phyloP scores from a whole-genome alignment of 441 rosid genomes.

The Pelargonium fulgidum region DNA sequence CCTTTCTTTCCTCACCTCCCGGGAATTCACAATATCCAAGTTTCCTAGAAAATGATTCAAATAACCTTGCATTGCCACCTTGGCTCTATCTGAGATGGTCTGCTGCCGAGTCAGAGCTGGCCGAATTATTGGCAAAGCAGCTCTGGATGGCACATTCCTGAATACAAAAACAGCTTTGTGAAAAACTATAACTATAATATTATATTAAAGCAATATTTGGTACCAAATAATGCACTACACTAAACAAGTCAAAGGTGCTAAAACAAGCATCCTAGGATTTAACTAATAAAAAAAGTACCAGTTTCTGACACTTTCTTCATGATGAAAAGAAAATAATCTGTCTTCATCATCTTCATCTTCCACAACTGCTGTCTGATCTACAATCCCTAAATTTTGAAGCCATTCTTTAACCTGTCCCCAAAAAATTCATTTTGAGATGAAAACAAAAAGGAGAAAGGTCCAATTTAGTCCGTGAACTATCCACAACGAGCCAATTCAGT shows the following conservation, averaged over 20 bases:
- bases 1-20: slow-evolving; percentile 47
- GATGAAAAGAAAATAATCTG: slow-evolving; percentile 45
- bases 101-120: slow-evolving; percentile 89
- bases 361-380: slow-evolving; percentile 61
- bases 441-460: slow-evolving; percentile 26
- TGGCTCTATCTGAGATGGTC: slow-evolving; percentile 83
- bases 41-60: slow-evolving; percentile 90
- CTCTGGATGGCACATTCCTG: slow-evolving; percentile 98
- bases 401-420: slow-evolving; percentile 95
- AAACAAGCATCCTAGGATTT: not conserved
- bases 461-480: too few relatives aligned
- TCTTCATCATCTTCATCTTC: slow-evolving; percentile 91
- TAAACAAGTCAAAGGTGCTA: not conserved
- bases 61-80: slow-evolving; percentile 95
- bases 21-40: slow-evolving; percentile 88
- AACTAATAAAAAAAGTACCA: slow-evolving; percentile 38
- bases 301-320: slow-evolving; percentile 73
- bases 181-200: slow-evolving; percentile 17
- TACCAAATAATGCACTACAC: not conserved
- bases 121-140: slow-evolving; percentile 90
- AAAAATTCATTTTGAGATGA: slow-evolving; percentile 39
- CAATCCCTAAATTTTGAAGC: slow-evolving; percentile 99
- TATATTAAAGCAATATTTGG: not conserved
- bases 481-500: too few relatives aligned
- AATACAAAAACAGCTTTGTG: slow-evolving; percentile 12